phyloP scores from a whole-genome alignment of 1,139 yeast genomes.

The Yamadazyma pseudoaaseri region DNA sequence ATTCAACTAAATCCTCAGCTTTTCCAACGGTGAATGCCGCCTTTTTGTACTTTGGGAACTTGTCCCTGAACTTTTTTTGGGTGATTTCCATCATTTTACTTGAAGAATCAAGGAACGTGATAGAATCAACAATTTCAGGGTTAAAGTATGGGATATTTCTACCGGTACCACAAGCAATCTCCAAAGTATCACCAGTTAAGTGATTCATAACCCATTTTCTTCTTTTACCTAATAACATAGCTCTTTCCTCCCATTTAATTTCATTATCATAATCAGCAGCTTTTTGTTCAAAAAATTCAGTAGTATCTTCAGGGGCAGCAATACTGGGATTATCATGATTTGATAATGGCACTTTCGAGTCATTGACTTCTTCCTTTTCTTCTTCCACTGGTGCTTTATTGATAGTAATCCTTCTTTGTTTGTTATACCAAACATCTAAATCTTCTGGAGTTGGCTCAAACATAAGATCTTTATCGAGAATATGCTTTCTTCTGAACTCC shows the following conservation, averaged over 20 bases:
- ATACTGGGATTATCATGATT: conserved; percentile 41
- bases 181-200: conserved; percentile 83
- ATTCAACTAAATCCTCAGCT: conserved; percentile 74
- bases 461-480: conserved; percentile 41
- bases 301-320: conserved; percentile 76
- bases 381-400: conserved; percentile 29
- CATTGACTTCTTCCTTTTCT: conserved; percentile 9
- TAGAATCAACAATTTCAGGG: conserved; percentile 58
- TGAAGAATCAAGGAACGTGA: conserved; percentile 85
- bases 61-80: conserved; percentile 65
- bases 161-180: conserved; percentile 96
- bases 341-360: conserved; percentile 11
- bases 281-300: conserved; percentile 73
- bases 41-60: conserved; percentile 62
- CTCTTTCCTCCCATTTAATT: conserved; percentile 82
- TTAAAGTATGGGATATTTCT: conserved; percentile 78
- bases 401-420: conserved; percentile 29
- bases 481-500: conserved; percentile 47
- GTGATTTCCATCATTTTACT: conserved; percentile 83
- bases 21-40: conserved; percentile 91
- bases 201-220: conserved; percentile 83
- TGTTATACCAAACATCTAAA: conserved; percentile 46
- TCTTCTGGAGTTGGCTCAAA: conserved; percentile 55
- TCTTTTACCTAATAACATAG: conserved; percentile 77
- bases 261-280: conserved; percentile 83